These are phyloP conservation scores for Coccinonectria pachysandricola DNA, from an alignment of 2,329 filamentous ascomycete species.

Conservation along the genomic window DNA sequence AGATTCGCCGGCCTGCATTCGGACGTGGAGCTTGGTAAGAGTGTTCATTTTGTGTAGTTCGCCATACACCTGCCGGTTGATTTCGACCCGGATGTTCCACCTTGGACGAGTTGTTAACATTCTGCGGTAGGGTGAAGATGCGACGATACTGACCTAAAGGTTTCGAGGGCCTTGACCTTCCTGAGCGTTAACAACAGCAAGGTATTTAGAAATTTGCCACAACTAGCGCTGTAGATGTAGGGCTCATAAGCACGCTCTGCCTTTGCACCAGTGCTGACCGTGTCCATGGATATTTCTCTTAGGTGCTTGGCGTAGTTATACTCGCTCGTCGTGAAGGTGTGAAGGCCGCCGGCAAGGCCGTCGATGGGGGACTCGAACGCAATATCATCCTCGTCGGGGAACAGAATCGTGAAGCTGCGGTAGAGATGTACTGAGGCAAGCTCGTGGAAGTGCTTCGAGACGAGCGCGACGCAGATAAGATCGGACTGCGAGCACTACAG, in stretches of 20 bases:
- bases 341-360: slow-evolving; percentile 45
- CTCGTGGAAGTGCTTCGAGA: slow-evolving; percentile 46
- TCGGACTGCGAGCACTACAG: slow-evolving; percentile 37
- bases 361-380: slow-evolving; percentile 44
- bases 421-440: slow-evolving; percentile 50
- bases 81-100: slow-evolving; percentile 56
- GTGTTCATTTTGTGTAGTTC: slow-evolving; percentile 43
- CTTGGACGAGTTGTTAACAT: no score
- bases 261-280: slow-evolving; percentile 39
- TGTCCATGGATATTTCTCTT: slow-evolving; percentile 45
- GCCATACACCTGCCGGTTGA: slow-evolving; percentile 47
- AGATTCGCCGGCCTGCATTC: slow-evolving; percentile 48
- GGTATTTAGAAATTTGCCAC: slow-evolving; percentile 55
- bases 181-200: slow-evolving; percentile 46
- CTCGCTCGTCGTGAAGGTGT: slow-evolving; percentile 52
- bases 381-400: slow-evolving; percentile 48
- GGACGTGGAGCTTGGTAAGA: slow-evolving; percentile 44
- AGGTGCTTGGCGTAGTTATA: slow-evolving; percentile 53
- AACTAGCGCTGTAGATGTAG: slow-evolving; percentile 44
- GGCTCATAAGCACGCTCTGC: slow-evolving; percentile 43
- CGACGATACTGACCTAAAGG: slow-evolving; percentile 39
- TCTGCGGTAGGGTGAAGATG: no score
- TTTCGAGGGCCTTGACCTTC: slow-evolving; percentile 44
- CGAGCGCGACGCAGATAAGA: slow-evolving; percentile 47
- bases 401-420: slow-evolving; percentile 48